Evolutionary conservation across 306 rosid genomes (phyloP).

Genomic region (Rosa multiflora): DNA sequence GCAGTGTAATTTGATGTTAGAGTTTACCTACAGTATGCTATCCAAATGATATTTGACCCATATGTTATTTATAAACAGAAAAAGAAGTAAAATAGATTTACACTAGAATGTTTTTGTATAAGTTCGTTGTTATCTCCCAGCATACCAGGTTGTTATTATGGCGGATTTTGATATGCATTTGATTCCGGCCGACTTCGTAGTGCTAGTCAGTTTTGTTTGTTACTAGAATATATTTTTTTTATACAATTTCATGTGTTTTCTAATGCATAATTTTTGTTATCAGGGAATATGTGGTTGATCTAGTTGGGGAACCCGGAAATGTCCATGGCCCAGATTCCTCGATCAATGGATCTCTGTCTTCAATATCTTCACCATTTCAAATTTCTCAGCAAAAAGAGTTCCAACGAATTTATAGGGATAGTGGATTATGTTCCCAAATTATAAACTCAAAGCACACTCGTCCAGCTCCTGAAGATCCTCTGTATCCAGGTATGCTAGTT

Average conservation of each 20-base stretch:
- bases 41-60: background rate
- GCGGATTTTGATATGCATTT: background rate
- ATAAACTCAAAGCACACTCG: constrained; percentile 33
- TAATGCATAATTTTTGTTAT: constrained; percentile 14
- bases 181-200: background rate
- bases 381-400: constrained; percentile 76
- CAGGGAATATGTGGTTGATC: constrained; percentile 98
- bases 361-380: constrained; percentile 79
- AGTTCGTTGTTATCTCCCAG: background rate
- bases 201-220: background rate
- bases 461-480: constrained; percentile 46
- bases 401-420: constrained; percentile 53
- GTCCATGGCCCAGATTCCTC: constrained; percentile 89
- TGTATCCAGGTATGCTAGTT: constrained; percentile 46
- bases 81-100: background rate
- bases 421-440: constrained; percentile 39
- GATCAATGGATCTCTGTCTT: constrained; percentile 72
- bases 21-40: background rate
- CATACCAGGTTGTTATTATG: background rate
- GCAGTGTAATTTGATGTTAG: background rate
- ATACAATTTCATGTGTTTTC: background rate
- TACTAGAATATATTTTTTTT: background rate
- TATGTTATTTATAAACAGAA: background rate
- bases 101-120: background rate
- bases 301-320: constrained; percentile 97